Base-by-base conservation (phyloP, 768 basidiomycete genomes). In the Amanita exitialis region DNA sequence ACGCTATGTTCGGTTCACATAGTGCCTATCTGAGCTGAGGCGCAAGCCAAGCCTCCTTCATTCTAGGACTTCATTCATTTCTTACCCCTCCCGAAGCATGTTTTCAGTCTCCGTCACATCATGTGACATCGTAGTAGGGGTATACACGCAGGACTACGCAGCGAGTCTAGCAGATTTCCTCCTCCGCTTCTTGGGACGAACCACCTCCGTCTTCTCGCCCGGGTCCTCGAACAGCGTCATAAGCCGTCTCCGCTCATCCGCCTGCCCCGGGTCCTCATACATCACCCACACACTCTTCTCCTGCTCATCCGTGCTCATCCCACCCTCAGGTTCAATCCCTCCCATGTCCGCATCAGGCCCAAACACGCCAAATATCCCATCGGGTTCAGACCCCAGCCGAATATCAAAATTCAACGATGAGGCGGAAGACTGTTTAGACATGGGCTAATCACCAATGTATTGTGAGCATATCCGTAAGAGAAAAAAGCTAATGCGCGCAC, bases 201-300 rank as follows among this genome's bases (percentile, higher is more conserved):
- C 8, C 28, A 36, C 43, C 15, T 32, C 25, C 10, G 9, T 18
- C 27, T 51, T 16, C 28, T 16, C 34, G 37, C 9, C 12, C 18
- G 50, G 7, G 34, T 44, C 67, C 56, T 68, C 73, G 41, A 86
- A 58, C 57, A 87, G 62, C 49, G 64, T 71, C 75, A 83, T 72
- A 56, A 86, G 59, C 60, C 75, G 69, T 53, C 71, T 66, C 62
- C 75, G 76, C 63, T 83, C 82, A 44, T 75, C 77, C 36, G 67
- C 62, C 65, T 85, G 79, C 18, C 64, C 75, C 1, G 83, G 82
- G 63, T 87, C 84, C 59, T 83, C 82, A 55, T 86, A 88, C 52
- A 69, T 71, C 7, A 87, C 82, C 4, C 75, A 69, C 62, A 79
- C 66, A 56, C 74, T 74, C 55, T 73, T 70, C n/a, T 75, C 72